A percentile compares a stretch with the other conserved stretches of the same genome.
Conservation (phyloP, 2,329 filamentous ascomycete genomes). For the Cercospora berteroae region DNA sequence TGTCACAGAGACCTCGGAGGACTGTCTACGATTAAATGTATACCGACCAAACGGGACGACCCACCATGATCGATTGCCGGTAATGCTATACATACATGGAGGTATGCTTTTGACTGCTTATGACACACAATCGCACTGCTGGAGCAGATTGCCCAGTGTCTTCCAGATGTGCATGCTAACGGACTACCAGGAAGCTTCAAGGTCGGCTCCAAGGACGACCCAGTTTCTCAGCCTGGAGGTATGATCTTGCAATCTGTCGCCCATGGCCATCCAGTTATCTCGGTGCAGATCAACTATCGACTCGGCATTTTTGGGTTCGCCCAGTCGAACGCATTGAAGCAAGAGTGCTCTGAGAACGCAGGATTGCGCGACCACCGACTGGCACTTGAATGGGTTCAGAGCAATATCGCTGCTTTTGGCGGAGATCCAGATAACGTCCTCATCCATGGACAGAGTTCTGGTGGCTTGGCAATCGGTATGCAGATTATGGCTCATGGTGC, state of each 20-base stretch:
- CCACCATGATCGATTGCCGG: slow-evolving; percentile 36
- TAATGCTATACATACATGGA: slow-evolving; percentile 39
- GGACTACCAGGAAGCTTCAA: slow-evolving; percentile 19
- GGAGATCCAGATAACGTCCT: slow-evolving; percentile 52
- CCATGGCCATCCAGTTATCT: slow-evolving; percentile 43
- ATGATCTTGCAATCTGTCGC: slow-evolving; percentile 48
- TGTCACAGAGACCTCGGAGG: slow-evolving; percentile 20
- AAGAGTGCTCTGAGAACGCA: slow-evolving; percentile 39
- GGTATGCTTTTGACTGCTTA: slow-evolving; percentile 8
- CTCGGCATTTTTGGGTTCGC: slow-evolving; percentile 43
- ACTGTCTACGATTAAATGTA: slow-evolving; percentile 38
- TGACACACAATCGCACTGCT: neutral
- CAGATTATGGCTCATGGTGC: slow-evolving; percentile 53
- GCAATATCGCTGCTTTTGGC: slow-evolving; percentile 60
- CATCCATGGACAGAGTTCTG: slow-evolving; percentile 43
- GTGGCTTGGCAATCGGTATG: slow-evolving; percentile 35
- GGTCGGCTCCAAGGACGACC: slow-evolving; percentile 31
- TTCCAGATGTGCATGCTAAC: neutral
- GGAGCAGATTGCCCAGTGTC: neutral
- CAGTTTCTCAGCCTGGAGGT: slow-evolving; percentile 45
- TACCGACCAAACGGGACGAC: slow-evolving; percentile 26
- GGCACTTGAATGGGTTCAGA: slow-evolving; percentile 59
- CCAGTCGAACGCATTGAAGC: slow-evolving; percentile 35
- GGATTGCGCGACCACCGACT: slow-evolving; percentile 59
- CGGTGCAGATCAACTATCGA: slow-evolving; percentile 34